Conservation (phyloP, 805 yeast genomes). For the Pichia californica region DNA sequence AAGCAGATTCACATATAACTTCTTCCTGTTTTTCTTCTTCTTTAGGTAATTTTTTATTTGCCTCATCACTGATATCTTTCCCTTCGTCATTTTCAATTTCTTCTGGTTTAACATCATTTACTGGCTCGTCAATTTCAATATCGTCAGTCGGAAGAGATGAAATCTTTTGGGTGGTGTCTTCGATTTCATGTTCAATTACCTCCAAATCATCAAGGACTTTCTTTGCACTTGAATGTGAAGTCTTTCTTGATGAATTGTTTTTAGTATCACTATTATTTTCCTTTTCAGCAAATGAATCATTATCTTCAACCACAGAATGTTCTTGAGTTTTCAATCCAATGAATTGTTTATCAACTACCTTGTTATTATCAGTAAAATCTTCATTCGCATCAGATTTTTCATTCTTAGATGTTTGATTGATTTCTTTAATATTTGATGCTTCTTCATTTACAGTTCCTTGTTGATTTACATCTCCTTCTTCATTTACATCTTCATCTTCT, state of each 20-base stretch:
- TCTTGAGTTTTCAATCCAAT: too few species aligned
- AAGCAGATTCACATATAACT: not conserved
- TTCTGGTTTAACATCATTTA: not conserved
- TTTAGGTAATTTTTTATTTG: not conserved
- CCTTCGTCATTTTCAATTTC: not conserved
- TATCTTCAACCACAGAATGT: not conserved
- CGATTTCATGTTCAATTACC: not conserved
- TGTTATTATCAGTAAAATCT: not conserved
- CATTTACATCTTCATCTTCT: slow-evolving; percentile 1
- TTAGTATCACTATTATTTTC: not conserved
- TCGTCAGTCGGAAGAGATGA: not conserved
- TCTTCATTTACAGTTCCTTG: not conserved
- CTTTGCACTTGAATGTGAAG: not conserved
- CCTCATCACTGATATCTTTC: not conserved
- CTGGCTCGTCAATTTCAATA: not conserved
- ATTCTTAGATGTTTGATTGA: too few species aligned
- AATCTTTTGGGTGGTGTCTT: not conserved
- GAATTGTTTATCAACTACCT: not conserved
- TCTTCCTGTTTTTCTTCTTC: not conserved
- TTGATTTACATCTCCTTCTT: not conserved
- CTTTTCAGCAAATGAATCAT: too few species aligned
- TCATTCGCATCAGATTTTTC: not conserved
- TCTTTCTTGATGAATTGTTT: not conserved
- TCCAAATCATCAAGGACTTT: slow-evolving; percentile 3
- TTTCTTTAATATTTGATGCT: not conserved